Base-by-base conservation (phyloP, 306 rosid genomes). In the Sicyos baderoa region DNA sequence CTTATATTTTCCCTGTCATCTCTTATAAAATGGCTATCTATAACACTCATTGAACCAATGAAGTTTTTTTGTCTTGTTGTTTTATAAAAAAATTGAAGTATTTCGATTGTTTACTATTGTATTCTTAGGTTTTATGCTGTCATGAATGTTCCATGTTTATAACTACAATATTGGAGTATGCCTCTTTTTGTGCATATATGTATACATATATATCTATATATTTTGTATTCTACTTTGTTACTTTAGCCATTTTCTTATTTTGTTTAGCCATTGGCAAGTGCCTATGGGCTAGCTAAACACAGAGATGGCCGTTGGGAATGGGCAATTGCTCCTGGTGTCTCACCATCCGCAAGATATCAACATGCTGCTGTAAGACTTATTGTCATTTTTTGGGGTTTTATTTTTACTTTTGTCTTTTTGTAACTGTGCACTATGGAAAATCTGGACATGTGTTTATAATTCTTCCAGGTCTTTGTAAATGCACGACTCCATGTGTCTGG, bases 251-350 rank as follows among this genome's bases (percentile, higher is more conserved):
- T 51, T 69, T 73, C 48, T 60, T 17, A 60, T 49, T 44, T 54
- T 17, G 65, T 78, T 78, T 84, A 94, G 99, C 99, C 99, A 72
- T 68, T 94, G 79, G 95, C 99, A 44, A 90, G 97, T 79, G 99
- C 99, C 64, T 94, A 94, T 80, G 99, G 99, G 71, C 99, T 94
- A 67, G 99, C 99, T 54, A 94, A 94, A 79, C 99, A 94, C 81
- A 84, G 99, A 84, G 99, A 94, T 84, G 99, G 99, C 61, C 97
- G 99, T 42, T 94, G 99, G 99, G 99, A 94, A 82, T 94, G 99
- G 99, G 99, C 99, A 74, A 88, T 94, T 85, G 99, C 99, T 40
- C 99, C 99, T 52, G 99, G 99, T 77, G 99, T 94, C 74, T 94
- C 99, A 61, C 99, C 99, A 27, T 94, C 99, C 77, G 80, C 99